phyloP scores from a whole-genome alignment of 768 basidiomycete genomes.

The Pholiota conissans region DNA sequence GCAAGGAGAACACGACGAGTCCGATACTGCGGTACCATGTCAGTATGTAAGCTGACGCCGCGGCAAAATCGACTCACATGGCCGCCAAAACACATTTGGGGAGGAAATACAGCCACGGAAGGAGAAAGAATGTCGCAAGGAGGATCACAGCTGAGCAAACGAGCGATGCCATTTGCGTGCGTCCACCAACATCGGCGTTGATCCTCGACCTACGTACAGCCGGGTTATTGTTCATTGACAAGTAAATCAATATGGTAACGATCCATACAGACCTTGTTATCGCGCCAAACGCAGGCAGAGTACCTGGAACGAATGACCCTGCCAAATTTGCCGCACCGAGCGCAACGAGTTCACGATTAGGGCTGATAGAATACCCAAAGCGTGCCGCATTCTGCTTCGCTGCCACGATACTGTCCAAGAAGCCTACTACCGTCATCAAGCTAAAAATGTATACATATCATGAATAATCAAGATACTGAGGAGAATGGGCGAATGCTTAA shows the following conservation, averaged over 20 bases:
- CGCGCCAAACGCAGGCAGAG: slow-evolving; percentile 89
- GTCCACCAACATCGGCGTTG: slow-evolving; percentile 85
- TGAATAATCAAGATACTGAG: neutral
- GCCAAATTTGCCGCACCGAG: slow-evolving; percentile 82
- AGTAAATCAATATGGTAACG: too few relatives aligned
- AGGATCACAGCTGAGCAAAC: slow-evolving; percentile 75
- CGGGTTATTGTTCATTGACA: too few relatives aligned
- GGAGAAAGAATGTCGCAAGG: slow-evolving; percentile 84
- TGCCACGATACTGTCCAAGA: slow-evolving; percentile 92
- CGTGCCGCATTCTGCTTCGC: slow-evolving; percentile 89
- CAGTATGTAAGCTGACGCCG: too few relatives aligned
- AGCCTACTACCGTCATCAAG: slow-evolving; percentile 81
- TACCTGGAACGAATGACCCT: slow-evolving; percentile 82
- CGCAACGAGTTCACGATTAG: slow-evolving; percentile 95
- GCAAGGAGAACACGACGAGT: slow-evolving; percentile 80
- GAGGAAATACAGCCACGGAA: slow-evolving; percentile 82
- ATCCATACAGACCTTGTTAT: slow-evolving; percentile 89
- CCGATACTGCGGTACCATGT: slow-evolving; percentile 56
- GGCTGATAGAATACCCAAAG: slow-evolving; percentile 86
- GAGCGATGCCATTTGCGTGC: slow-evolving; percentile 87
- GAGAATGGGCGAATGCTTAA: too few relatives aligned
- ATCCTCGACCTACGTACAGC: slow-evolving; percentile 81
- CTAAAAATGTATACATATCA: slow-evolving; percentile 33
- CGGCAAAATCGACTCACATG: slow-evolving; percentile 74
- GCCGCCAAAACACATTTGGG: slow-evolving; percentile 91